A percentile compares a stretch with the other conserved stretches of the same genome.
phyloP scores from a whole-genome alignment of 805 yeast species.

The Zygotorulaspora sp. region DNA sequence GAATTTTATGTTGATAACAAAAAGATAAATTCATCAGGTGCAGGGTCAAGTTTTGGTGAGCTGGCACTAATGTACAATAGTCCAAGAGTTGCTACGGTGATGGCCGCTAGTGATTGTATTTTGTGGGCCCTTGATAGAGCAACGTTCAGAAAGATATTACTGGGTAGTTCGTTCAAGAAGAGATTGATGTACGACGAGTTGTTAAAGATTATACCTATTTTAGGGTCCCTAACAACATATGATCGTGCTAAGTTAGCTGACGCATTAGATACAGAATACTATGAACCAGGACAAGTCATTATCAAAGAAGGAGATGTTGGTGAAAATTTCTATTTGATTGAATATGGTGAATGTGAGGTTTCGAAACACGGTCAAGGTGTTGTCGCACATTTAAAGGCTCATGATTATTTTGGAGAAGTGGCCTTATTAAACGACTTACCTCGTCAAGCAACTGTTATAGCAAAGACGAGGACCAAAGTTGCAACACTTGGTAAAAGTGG shows the following conservation, averaged over 20 bases:
- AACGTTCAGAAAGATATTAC: constrained; percentile 85
- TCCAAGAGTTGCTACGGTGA: constrained; percentile 94
- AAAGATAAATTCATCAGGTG: constrained; percentile 68
- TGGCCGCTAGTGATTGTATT: constrained; percentile 63
- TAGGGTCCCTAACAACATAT: constrained; percentile 64
- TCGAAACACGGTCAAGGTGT: constrained; percentile 54
- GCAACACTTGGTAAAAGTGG: constrained; percentile 92
- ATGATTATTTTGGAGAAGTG: constrained; percentile 95
- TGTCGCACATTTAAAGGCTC: constrained; percentile 58
- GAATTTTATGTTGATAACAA: constrained; percentile 65
- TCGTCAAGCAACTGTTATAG: constrained; percentile 88
- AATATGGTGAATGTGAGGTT: constrained; percentile 80
- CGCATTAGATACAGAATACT: constrained; percentile 77
- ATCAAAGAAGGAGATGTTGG: constrained; percentile 85
- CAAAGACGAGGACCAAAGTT: constrained; percentile 68
- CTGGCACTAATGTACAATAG: constrained; percentile 95
- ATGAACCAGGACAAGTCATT: constrained; percentile 65
- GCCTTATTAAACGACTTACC: constrained; percentile 89
- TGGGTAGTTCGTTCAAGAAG: constrained; percentile 87
- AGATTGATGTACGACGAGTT: constrained; percentile 87
- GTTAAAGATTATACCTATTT: constrained; percentile 78
- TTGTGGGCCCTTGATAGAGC: constrained; percentile 92
- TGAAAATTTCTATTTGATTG: constrained; percentile 67
- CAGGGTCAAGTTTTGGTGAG: constrained; percentile 94
- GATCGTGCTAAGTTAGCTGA: constrained; percentile 92